These are phyloP conservation scores for Annulohypoxylon nitens DNA, from an alignment of 495 filamentous ascomycete genomes.

Conservation along the genomic window DNA sequence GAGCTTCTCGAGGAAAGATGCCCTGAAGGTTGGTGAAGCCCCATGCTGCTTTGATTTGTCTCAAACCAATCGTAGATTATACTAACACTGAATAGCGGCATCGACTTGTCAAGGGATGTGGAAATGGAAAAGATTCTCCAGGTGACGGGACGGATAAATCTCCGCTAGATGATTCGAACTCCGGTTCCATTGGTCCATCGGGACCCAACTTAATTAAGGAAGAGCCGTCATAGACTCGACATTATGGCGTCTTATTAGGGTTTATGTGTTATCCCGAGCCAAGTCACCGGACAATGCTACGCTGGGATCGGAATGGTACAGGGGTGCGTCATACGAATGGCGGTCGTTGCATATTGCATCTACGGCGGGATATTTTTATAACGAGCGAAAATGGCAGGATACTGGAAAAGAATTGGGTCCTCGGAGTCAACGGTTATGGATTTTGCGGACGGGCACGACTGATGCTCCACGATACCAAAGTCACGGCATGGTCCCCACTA, in stretches of 20 bases:
- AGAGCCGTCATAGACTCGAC: constrained; percentile 28
- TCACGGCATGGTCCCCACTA: constrained; percentile 9
- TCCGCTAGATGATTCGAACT: constrained; percentile 39
- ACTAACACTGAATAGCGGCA: constrained; percentile 74
- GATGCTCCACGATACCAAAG: constrained; percentile 31
- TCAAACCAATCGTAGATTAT: background rate
- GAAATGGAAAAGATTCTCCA: constrained; percentile 63
- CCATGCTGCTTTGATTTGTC: background rate
- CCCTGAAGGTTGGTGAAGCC: constrained; percentile 79
- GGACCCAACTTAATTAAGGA: constrained; percentile 36
- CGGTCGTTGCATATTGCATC: constrained; percentile 17
- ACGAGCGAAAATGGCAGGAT: constrained; percentile 16
- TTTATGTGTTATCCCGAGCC: background rate
- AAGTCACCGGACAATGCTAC: constrained; percentile 16
- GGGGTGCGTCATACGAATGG: background rate
- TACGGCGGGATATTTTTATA: constrained; percentile 16
- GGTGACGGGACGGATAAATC: constrained; percentile 32
- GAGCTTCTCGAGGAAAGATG: constrained; percentile 97
- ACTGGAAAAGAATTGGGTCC: constrained; percentile 27
- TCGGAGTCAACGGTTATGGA: constrained; percentile 42
- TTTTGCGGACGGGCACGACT: constrained; percentile 29
- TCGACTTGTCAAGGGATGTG: constrained; percentile 93
- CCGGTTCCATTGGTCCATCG: constrained; percentile 22
- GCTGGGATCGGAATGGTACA: background rate
- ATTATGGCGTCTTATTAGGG: background rate